Evolutionary conservation across 2,329 filamentous ascomycete genomes (phyloP).

Genomic region (Pyrenophora seminiperda): DNA sequence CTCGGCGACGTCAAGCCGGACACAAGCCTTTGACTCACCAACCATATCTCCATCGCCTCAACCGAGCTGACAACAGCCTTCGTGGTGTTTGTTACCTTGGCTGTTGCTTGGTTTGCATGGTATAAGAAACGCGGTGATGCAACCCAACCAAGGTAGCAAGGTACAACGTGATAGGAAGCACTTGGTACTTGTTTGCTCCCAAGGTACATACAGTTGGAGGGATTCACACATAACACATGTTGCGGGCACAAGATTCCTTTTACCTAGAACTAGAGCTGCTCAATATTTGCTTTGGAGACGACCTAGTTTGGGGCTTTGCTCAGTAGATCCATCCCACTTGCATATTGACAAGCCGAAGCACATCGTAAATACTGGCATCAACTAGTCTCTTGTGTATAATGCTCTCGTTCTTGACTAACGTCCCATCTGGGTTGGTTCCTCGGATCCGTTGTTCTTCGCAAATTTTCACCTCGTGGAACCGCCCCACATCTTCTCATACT

Average conservation of each 20-base stretch:
- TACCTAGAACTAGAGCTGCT: not conserved
- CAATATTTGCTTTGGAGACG: not conserved
- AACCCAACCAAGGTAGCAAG: not conserved
- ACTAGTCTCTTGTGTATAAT: not conserved
- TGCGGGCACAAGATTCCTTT: not conserved
- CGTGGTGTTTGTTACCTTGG: constrained; percentile 31
- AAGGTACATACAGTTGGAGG: not conserved
- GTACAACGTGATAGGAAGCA: not conserved
- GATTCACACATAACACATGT: not conserved
- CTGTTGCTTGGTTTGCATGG: constrained; percentile 35
- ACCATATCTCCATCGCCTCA: constrained; percentile 1
- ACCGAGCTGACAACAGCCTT: constrained; percentile 28
- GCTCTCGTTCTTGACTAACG: too few relatives aligned
- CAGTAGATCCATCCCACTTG: not conserved
- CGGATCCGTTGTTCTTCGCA: not conserved
- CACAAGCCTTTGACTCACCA: constrained; percentile 41
- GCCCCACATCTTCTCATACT: not conserved
- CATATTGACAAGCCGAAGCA: too few relatives aligned
- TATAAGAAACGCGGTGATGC: constrained; percentile 23
- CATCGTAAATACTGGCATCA: too few relatives aligned
- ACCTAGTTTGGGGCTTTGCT: not conserved
- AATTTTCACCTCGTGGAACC: not conserved
- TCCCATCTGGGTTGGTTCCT: not conserved
- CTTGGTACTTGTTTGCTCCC: not conserved
- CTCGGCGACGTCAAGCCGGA: constrained; percentile 49